These are phyloP conservation scores for Pulveroboletus ravenelii DNA, from an alignment of 768 basidiomycete genomes.

Conservation along the genomic window DNA sequence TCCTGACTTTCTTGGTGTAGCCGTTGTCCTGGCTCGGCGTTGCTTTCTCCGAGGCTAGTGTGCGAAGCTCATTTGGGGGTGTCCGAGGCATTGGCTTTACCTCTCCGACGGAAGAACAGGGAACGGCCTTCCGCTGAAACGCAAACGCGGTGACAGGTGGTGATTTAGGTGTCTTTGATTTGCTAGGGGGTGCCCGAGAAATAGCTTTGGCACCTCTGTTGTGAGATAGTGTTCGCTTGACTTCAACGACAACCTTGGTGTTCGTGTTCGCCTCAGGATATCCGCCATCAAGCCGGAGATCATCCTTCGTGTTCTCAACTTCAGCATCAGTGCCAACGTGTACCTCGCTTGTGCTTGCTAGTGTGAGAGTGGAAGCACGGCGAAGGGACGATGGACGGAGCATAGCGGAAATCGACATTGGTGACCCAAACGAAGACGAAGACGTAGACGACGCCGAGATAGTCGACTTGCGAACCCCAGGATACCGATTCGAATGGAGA, in stretches of 20 bases:
- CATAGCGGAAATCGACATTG: slow-evolving; percentile 34
- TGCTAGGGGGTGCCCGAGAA: slow-evolving; percentile 4
- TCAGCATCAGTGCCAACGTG: slow-evolving; percentile 8
- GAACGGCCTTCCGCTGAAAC: slow-evolving; percentile 4
- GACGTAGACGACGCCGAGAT: slow-evolving; percentile 26
- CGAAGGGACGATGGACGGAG: slow-evolving; percentile 43
- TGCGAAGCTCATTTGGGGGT: slow-evolving; percentile 18
- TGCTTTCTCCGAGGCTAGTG: slow-evolving; percentile 11
- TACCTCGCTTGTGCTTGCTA: slow-evolving; percentile 20
- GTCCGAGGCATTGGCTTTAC: slow-evolving; percentile 18
- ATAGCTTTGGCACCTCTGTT: slow-evolving; percentile 21
- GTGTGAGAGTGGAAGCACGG: slow-evolving; percentile 31
- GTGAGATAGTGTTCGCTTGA: slow-evolving; percentile 54
- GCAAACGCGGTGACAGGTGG: background rate
- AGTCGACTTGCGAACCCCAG: slow-evolving; percentile 26
- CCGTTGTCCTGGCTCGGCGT: slow-evolving; percentile 14
- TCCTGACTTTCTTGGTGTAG: slow-evolving; percentile 26
- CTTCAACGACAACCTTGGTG: slow-evolving; percentile 20
- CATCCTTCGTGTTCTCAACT: slow-evolving; percentile 9
- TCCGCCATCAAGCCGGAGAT: slow-evolving; percentile 13
- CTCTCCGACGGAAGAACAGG: slow-evolving; percentile 2
- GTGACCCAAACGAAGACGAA: slow-evolving; percentile 33
- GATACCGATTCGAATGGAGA: slow-evolving; percentile 42
- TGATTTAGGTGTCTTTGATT: slow-evolving; percentile 14
- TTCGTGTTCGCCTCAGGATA: slow-evolving; percentile 13